Evolutionary conservation across 1,284 basidiomycete species (phyloP).

Genomic region (Laetiporus sulphureus): DNA sequence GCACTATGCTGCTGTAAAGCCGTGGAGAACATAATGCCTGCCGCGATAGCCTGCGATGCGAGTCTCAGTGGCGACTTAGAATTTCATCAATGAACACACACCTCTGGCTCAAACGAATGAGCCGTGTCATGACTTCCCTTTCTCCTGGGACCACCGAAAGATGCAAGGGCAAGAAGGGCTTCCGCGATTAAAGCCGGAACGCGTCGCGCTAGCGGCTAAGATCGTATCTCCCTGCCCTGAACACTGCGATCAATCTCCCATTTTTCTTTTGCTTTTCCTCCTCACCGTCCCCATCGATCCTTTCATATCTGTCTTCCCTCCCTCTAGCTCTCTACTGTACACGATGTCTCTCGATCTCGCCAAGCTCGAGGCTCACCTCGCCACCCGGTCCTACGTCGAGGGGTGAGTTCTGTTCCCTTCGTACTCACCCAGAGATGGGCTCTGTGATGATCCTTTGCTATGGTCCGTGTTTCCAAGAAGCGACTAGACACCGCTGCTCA

Average conservation of each 20-base stretch:
- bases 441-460: conserved; percentile 79
- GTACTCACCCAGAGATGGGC: conserved; percentile 15
- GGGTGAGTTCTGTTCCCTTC: conserved; percentile 58
- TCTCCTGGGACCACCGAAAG: no score
- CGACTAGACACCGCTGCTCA: conserved; percentile 93
- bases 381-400: conserved; percentile 83
- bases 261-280: neutral
- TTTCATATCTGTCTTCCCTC: conserved; percentile 12
- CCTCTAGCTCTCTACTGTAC: conserved; percentile 17
- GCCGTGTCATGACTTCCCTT: no score
- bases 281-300: conserved; percentile 4
- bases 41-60: conserved; percentile 1
- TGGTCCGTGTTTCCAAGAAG: conserved; percentile 99
- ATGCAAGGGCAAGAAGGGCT: no score
- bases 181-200: no score
- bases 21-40: conserved; percentile 6
- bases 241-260: conserved; percentile 2
- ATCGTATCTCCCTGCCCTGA: conserved; percentile 8
- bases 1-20: neutral
- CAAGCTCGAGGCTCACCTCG: conserved; percentile 82
- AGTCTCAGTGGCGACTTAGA: no score
- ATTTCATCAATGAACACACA: no score
- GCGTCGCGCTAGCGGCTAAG: neutral
- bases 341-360: conserved; percentile 69
- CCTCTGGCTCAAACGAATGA: no score